Percentiles rank a stretch among this genome's conserved stretches.
Conservation (phyloP, 805 yeast species). For the Cyberlindnera petersonii region DNA sequence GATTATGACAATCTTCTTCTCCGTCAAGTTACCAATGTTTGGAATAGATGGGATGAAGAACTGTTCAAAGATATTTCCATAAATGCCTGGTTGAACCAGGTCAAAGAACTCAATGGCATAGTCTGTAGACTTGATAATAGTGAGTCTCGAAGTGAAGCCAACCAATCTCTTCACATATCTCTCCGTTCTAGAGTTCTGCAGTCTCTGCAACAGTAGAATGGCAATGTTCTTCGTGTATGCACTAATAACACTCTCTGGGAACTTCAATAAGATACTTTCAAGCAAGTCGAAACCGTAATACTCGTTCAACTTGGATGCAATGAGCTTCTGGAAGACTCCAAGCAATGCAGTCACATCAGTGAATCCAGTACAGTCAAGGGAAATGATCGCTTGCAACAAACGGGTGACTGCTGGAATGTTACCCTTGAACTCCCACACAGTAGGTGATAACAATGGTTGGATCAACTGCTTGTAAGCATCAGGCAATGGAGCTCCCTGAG, state of each 20-base stretch:
- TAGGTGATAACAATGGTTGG: constrained; percentile 83
- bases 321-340: constrained; percentile 94
- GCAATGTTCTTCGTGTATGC: constrained; percentile 69
- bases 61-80: constrained; percentile 43
- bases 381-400: constrained; percentile 63
- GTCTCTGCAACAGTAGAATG: constrained; percentile 68
- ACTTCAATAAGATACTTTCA: constrained; percentile 57
- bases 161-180: constrained; percentile 70
- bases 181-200: constrained; percentile 79
- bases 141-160: constrained; percentile 52
- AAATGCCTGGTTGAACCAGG: constrained; percentile 61
- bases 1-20: constrained; percentile 49
- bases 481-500: constrained; percentile 51
- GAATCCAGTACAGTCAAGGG: constrained; percentile 33
- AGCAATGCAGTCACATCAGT: constrained; percentile 68
- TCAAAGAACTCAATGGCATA: constrained; percentile 67
- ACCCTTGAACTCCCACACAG: constrained; percentile 90
- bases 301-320: constrained; percentile 82
- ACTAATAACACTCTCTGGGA: constrained; percentile 48
- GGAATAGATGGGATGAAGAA: constrained; percentile 40
- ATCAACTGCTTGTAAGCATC: constrained; percentile 59
- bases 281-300: constrained; percentile 79
- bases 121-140: constrained; percentile 42
- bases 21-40: constrained; percentile 46
- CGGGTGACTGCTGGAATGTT: constrained; percentile 92